Base-by-base conservation (phyloP, 2,329 filamentous ascomycete species). In the Emmonsiellopsis sp. region DNA sequence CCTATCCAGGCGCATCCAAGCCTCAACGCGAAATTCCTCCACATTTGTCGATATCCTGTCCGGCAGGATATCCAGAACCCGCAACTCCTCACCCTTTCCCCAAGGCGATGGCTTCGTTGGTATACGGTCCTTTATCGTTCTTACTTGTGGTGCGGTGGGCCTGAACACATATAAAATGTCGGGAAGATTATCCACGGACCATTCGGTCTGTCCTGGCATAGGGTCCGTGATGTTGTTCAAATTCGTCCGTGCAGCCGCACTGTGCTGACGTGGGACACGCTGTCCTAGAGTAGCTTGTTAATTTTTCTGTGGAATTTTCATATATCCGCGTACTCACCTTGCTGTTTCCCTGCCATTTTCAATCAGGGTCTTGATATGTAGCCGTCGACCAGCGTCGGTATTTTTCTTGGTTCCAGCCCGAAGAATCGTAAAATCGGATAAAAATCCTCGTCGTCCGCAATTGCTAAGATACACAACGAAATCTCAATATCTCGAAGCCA, bases 1-100 rank as follows among this genome's bases (percentile, higher is more conserved):
- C 6, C 55, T 47, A 51, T 68, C 66, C 1, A 65, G 48, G 3
- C 66, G 61, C 52, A 61, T 55, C 66, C 66, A 69, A 7, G 66
- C 61, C 42, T 68, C 66, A 34, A 64, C 64, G 2, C 65, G 55
- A 42, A 62, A 65, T 37, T 63, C 63, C 51, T 65, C 63, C 11
- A 68, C 63, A n/a, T 62, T 55, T 5, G 60, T 59, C 0, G 63
- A 60, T 17, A 68, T 65, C 5, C 62, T 58, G 45, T 65, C 61
- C 1, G 66, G 66, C 9, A 69, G 56, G 10, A 65, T 56, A 1
- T 57, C 54, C 11, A 67, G 57, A 2, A 53, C 40, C 3, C 58
- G 53, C 6, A 68, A 6, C 1, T 46, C 46, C 1, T 42, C 37
- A 2, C 33, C 45, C 32, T 31, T 37, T 51, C 44, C 6, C 56